Percentiles rank a stretch among this genome's conserved stretches.
Evolutionary conservation across 768 basidiomycete species (phyloP).

Genomic region (Xerocomellus amylosporus): DNA sequence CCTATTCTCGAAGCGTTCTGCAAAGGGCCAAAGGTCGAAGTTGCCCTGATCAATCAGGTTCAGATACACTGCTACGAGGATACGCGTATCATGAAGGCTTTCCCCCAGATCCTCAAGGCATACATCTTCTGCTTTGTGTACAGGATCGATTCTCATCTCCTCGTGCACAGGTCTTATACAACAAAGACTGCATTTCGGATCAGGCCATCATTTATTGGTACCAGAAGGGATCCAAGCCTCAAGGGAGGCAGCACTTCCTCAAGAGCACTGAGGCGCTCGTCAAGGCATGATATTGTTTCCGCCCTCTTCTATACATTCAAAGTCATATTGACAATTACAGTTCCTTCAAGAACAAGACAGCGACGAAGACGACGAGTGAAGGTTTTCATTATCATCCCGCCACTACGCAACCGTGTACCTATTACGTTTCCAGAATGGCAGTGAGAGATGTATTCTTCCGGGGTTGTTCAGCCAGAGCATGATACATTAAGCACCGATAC

Average conservation of each 20-base stretch:
- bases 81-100: constrained; percentile 90
- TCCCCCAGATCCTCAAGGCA: constrained; percentile 92
- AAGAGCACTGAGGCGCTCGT: constrained; percentile 85
- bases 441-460: constrained; percentile 9
- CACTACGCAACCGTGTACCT: constrained; percentile 15
- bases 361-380: constrained; percentile 53
- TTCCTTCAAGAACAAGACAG: constrained; percentile 86
- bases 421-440: constrained; percentile 16
- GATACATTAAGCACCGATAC: neutral
- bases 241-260: constrained; percentile 94
- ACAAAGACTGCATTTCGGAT: constrained; percentile 92
- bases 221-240: constrained; percentile 93
- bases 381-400: neutral
- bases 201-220: constrained; percentile 98
- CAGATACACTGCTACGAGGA: constrained; percentile 98
- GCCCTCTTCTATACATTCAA: constrained; percentile 1
- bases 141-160: constrained; percentile 4
- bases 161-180: constrained; percentile 78
- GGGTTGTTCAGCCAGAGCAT: neutral
- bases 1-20: constrained; percentile 90
- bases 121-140: constrained; percentile 1
- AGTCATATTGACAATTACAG: constrained; percentile 51
- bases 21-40: constrained; percentile 82
- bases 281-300: constrained; percentile 51
- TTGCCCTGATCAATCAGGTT: constrained; percentile 91